Base-by-base conservation (phyloP, 2,329 filamentous ascomycete genomes). In the Fusarium denticulatum region DNA sequence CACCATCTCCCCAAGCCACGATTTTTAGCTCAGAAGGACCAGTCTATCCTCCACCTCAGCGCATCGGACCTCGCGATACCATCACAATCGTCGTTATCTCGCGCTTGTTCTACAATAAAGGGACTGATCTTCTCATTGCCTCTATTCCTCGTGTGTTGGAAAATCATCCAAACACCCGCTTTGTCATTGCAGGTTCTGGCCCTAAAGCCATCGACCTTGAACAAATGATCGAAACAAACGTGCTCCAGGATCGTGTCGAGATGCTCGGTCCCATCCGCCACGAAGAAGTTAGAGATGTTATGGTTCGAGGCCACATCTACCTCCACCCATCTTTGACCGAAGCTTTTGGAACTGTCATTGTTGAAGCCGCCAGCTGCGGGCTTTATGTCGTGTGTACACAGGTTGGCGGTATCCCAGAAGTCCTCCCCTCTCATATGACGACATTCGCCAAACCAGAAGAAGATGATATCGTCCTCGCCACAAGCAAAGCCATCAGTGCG, bases 11-110 rank as follows among this genome's bases (percentile, higher is more conserved):
- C 67, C 67, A 75, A 12, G 71, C 75, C 40, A 56, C 76, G 26
- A 75, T 77, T 26, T 86, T 87, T 67, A 78, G 80, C 49, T 84
- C 82, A 53, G 85, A 84, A 37, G 64, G 52, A 7, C 39, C 75
- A 7, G 46, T 67, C 22, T 76, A 77, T 75, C 83, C 85, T 11
- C 88, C 91, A 0, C 90, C 91, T 7, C 91, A 91, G 60, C 90
- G 90, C 12, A 88, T 97, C 6, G 93, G 93, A 0, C 94, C 95
- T 1, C 88, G 94, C 73, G 96, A 98, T 77, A 93, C 91, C 16
- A 96, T 99, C 78, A 98, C 95, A 13, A 98, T 99, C 66, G 94
- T 99, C 4, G 96, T 99, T 26, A 97, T 99, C 71, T 98, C 95
- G 14, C 94, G 96, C 26, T 90, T 99, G 3, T 99, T 98, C 83